Percentiles rank a stretch among this genome's conserved stretches.
These are phyloP conservation scores for Apophysomyces trapeziformis DNA, from an alignment of 371 early-diverging fungal species.

Conservation along the genomic window DNA sequence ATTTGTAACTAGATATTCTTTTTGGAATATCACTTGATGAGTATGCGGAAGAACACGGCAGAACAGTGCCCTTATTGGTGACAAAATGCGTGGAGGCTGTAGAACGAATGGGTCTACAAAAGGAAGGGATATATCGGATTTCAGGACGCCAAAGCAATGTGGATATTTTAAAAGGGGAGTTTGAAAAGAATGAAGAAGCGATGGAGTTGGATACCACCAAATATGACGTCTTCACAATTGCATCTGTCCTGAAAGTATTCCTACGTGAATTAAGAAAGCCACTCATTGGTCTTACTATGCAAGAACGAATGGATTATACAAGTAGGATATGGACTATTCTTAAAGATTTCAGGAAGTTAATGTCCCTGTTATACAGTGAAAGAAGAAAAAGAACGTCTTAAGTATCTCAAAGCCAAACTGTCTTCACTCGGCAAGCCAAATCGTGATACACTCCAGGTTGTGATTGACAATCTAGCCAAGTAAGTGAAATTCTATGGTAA, in stretches of 20 bases:
- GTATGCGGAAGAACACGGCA: conserved; percentile 47
- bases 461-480: conserved; percentile 60
- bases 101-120: conserved; percentile 62
- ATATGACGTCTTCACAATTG: conserved; percentile 63
- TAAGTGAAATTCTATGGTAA: conserved; percentile 20
- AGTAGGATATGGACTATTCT: conserved; percentile 36
- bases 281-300: conserved; percentile 54
- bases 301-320: conserved; percentile 61
- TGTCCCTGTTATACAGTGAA: background rate
- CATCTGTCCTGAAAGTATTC: conserved; percentile 66
- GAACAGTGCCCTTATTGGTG: conserved; percentile 59
- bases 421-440: conserved; percentile 46
- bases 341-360: background rate
- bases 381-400: conserved; percentile 32
- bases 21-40: conserved; percentile 62
- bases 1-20: conserved; percentile 42
- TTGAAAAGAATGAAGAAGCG: conserved; percentile 59
- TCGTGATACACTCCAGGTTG: conserved; percentile 50
- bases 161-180: conserved; percentile 48
- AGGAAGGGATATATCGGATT: conserved; percentile 76
- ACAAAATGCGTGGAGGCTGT: conserved; percentile 61
- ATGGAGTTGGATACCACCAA: conserved; percentile 45
- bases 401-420: conserved; percentile 29
- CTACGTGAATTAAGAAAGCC: conserved; percentile 69
- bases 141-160: conserved; percentile 69